Evolutionary conservation across 495 filamentous ascomycete genomes (phyloP), one percentile per base, ranked within the genome.

Genomic region (Tetracladium setigerum): DNA sequence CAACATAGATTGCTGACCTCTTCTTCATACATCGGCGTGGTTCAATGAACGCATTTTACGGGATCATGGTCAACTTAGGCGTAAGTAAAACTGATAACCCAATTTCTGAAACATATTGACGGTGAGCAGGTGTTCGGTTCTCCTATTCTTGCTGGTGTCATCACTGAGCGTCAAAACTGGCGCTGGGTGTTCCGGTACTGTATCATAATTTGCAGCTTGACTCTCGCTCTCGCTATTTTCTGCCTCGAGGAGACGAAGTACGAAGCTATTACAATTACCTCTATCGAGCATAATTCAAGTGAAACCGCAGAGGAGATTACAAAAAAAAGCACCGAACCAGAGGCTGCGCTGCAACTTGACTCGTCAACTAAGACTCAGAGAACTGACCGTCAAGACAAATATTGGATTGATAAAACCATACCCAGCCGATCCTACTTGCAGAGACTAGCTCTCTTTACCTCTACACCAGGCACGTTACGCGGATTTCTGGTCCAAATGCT

Each of bases 171-270:
- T 30, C 65, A 71, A 37, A 69, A 69, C 2, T 77, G 72, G 72
- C 52, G 66, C 17, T 75, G 72, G 71, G 66, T 71, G 32, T 76
- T 69, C 63, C 76, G 72, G 73, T 72, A 65, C 65, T 66, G 54
- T 37, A 60, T 60, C 2, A 72, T 74, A 16, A 58, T 71, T 46
- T 60, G 67, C n/a, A 69, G 58, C 0, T 41, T 67, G 11, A 49
- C 48, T 17, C 56, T 54, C 5, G 32, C 71, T 4, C 9, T 68
- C 32, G 52, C 64, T 16, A 14, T 64, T 0, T 67, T 75, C 46
- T 47, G 58, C n/a, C 70, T 63, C 30, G 67, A 72, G 49, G 70
- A 75, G 43, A 66, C 64, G 1, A 73, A 71, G 39, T 72, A 55
- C 42, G 17, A 43, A 16, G 47, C 22, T 16, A 43, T 24, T n/a